Evolutionary conservation across 352 stramenopile genomes (phyloP), one percentile per base, ranked within the genome.

Genomic region (Globisporangium mamillatum): DNA sequence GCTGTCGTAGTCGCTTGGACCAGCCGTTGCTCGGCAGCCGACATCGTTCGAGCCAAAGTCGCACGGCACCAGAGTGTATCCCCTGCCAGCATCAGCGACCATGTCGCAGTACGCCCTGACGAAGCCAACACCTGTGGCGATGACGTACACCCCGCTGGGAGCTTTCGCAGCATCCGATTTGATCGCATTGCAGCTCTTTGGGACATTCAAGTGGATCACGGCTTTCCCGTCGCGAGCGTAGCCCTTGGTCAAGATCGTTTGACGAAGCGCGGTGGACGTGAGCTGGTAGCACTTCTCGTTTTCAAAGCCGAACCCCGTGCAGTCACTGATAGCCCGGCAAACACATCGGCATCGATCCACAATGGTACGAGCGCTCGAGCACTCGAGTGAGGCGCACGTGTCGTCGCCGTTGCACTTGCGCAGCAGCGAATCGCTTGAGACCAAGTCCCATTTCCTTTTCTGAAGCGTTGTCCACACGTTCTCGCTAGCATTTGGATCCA

Each of bases 51-150:
- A 71, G 24, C 74, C 77, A 6, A 71, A 55, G 46, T 82, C 73
- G 41, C 82, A 90, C 1, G 82, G 79, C 4, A 87, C 66, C 22
- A 82, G 66, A 20, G 80, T 90, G 67, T 88, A 90, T 0, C 82
- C 82, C 53, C 82, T 84, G 2, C 68, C 73, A 20, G 69, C 76
- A 66, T 88, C 78, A 46, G 78, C 52, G 0, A 64, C 67, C 82
- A 90, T 90, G 38, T 87, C 81, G 46, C 82, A 90, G 68, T 73
- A 87, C n/a, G 68, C 75, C 58, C 65, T 70, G 36, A 80, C 70
- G 25, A 90, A 61, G 8, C 80, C 71, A 41, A 62, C 53, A 14
- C 67, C 71, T 10, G 82, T 90, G 5, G 78, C 77, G 27, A 90
- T 86, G 20, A 75, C 63, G 60, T 84, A 88, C 7, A 74, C 53